Evolutionary conservation across 2,329 filamentous ascomycete species (phyloP).

Genomic region (Beauveria scarabaeidicola): DNA sequence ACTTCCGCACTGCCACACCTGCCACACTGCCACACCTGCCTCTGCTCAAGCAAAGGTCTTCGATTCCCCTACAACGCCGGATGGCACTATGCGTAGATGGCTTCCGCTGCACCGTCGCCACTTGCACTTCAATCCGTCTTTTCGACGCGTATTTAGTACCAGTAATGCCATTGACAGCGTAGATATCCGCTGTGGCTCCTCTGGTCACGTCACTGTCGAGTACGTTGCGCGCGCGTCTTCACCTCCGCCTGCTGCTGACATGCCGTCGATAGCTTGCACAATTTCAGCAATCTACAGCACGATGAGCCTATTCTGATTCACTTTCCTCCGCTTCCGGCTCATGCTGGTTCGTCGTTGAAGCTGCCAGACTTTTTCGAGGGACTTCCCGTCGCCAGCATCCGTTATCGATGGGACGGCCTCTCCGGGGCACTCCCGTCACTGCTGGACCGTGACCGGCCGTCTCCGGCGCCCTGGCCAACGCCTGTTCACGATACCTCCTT

Average conservation of each 20-base stretch:
- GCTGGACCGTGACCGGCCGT: conserved; percentile 7
- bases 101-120: conserved; percentile 10
- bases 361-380: conserved; percentile 34
- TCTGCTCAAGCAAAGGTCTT: neutral
- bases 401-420: conserved; percentile 47
- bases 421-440: conserved; percentile 12
- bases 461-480: conserved; percentile 40
- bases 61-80: neutral
- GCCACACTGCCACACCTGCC: too few relatives aligned
- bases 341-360: conserved; percentile 17
- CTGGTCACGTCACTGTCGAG: conserved; percentile 43
- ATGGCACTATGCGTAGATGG: conserved; percentile 6
- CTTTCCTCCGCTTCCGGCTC: conserved; percentile 40
- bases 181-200: conserved; percentile 38
- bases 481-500: conserved; percentile 48
- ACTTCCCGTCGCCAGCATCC: conserved; percentile 44
- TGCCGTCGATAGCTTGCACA: conserved; percentile 36
- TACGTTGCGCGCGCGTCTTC: conserved; percentile 23
- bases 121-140: conserved; percentile 12
- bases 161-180: conserved; percentile 28
- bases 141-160: conserved; percentile 19
- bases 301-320: conserved; percentile 44
- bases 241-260: neutral
- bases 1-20: too few relatives aligned
- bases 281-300: conserved; percentile 29